Evolutionary conservation across 2,329 filamentous ascomycete genomes (phyloP).

Genomic region (Alternaria angustiovoidea): DNA sequence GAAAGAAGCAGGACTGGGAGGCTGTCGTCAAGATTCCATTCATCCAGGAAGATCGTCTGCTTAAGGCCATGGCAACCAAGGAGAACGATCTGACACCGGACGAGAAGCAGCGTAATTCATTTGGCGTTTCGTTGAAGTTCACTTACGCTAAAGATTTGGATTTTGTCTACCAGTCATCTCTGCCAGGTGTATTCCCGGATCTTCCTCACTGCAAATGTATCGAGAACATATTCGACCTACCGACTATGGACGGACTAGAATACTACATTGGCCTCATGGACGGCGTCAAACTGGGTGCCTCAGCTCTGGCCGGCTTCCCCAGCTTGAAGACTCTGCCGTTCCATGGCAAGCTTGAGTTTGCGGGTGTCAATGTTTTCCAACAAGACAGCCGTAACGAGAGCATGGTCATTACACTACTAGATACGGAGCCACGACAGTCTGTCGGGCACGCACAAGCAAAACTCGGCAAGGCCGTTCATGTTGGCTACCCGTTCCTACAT

Average conservation of each 20-base stretch:
- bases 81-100: conserved; percentile 79
- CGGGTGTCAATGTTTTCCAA: conserved; percentile 94
- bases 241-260: conserved; percentile 87
- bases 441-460: conserved; percentile 77
- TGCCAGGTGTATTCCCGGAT: conserved; percentile 90
- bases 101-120: conserved; percentile 85
- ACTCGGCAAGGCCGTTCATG: conserved; percentile 84
- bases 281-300: conserved; percentile 80
- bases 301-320: conserved; percentile 92
- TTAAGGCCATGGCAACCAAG: conserved; percentile 85
- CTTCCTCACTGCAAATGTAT: conserved; percentile 87
- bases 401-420: conserved; percentile 85
- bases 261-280: conserved; percentile 84
- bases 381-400: conserved; percentile 96
- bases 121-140: conserved; percentile 92
- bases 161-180: conserved; percentile 85
- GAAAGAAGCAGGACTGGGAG: conserved; percentile 99
- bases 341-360: conserved; percentile 80
- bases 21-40: conserved; percentile 99
- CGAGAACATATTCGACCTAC: conserved; percentile 95
- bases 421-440: conserved; percentile 75
- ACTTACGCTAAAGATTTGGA: conserved; percentile 80
- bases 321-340: conserved; percentile 87
- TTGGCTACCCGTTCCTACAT: conserved; percentile 94
- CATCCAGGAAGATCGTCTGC: conserved; percentile 88